Evolutionary conservation across 768 basidiomycete species (phyloP).

Genomic region (Hypholoma fasciculare): DNA sequence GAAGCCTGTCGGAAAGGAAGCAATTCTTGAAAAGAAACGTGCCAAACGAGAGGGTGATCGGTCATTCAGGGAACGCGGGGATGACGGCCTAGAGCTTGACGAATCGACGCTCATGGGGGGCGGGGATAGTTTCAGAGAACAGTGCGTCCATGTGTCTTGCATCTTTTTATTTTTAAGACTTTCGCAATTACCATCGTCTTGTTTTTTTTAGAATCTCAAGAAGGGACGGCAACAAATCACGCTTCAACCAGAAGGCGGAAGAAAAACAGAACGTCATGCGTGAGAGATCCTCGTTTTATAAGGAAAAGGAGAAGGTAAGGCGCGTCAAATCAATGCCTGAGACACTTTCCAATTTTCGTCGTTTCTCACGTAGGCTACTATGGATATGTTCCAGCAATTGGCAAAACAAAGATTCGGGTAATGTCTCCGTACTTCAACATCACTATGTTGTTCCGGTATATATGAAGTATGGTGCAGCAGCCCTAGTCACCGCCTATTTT

Average conservation of each 20-base stretch:
- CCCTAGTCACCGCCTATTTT: no score
- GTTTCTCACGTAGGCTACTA: slow-evolving; percentile 57
- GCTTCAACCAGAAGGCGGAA: slow-evolving; percentile 59
- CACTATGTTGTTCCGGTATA: no score
- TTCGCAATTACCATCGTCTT: slow-evolving; percentile 1
- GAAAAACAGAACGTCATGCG: slow-evolving; percentile 51
- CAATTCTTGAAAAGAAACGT: slow-evolving; percentile 84
- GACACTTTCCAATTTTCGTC: neutral
- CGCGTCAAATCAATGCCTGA: slow-evolving; percentile 5
- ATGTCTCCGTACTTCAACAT: slow-evolving; percentile 12
- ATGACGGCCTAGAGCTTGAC: slow-evolving; percentile 74
- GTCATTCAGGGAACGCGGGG: slow-evolving; percentile 74
- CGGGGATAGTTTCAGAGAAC: slow-evolving; percentile 77
- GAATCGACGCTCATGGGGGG: slow-evolving; percentile 83
- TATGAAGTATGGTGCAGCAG: no score
- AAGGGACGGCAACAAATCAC: slow-evolving; percentile 64
- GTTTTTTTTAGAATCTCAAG: slow-evolving; percentile 55
- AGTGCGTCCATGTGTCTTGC: slow-evolving; percentile 44
- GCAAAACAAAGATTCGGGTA: slow-evolving; percentile 88
- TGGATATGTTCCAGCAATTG: slow-evolving; percentile 94
- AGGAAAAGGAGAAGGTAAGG: slow-evolving; percentile 71
- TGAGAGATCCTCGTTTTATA: slow-evolving; percentile 63
- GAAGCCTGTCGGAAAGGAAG: slow-evolving; percentile 79
- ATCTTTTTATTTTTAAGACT: slow-evolving; percentile 7
- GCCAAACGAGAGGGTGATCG: slow-evolving; percentile 71